Conservation (phyloP, 2,329 filamentous ascomycete species). For the Aureobasidium pullulans region DNA sequence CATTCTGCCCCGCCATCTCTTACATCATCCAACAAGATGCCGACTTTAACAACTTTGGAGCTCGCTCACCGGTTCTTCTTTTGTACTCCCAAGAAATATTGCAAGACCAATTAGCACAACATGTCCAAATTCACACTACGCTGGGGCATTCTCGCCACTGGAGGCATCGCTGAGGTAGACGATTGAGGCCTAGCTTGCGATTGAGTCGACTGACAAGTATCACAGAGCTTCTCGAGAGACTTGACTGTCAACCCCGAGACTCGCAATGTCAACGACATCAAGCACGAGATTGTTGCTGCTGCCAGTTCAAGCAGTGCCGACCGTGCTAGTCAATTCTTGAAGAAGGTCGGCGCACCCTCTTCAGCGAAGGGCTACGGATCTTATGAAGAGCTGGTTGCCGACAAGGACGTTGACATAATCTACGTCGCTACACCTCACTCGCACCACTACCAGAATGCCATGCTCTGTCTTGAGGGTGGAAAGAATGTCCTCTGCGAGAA, state of each 20-base stretch:
- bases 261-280: slow-evolving; percentile 63
- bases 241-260: slow-evolving; percentile 65
- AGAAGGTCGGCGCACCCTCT: slow-evolving; percentile 59
- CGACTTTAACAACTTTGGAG: not conserved
- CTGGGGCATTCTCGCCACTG: slow-evolving; percentile 43
- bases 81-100: not conserved
- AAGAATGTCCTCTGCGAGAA: slow-evolving; percentile 92
- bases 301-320: slow-evolving; percentile 68
- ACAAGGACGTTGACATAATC: slow-evolving; percentile 73
- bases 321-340: slow-evolving; percentile 65
- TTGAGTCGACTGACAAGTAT: not conserved
- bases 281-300: slow-evolving; percentile 70
- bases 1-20: slow-evolving; percentile 6
- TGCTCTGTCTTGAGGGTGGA: slow-evolving; percentile 73
- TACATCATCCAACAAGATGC: not conserved
- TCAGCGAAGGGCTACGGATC: slow-evolving; percentile 68
- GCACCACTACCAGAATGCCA: slow-evolving; percentile 86
- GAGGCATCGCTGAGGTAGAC: slow-evolving; percentile 35
- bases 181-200: not conserved
- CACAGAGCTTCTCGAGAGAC: slow-evolving; percentile 58
- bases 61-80: not conserved
- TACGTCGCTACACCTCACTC: slow-evolving; percentile 88
- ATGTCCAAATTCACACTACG: slow-evolving; percentile 16
- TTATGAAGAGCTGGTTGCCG: slow-evolving; percentile 72
- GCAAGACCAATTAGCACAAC: not conserved